Conservation (phyloP, 208 protist species). For the Leishmania aethiopica region DNA sequence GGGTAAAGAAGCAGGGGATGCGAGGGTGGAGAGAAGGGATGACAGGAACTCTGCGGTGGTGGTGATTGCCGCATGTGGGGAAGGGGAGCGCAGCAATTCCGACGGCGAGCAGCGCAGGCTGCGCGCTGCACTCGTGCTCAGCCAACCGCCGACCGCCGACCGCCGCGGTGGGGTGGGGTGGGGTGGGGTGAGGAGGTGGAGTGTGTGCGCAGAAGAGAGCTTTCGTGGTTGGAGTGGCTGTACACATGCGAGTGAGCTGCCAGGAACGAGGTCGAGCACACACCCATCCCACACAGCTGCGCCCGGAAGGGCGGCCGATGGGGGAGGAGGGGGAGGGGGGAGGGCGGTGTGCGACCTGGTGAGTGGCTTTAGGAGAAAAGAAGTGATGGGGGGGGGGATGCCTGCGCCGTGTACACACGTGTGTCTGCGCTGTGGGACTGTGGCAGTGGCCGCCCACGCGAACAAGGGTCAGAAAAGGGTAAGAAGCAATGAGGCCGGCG, state of each 20-base stretch:
- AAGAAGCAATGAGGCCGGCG: not conserved
- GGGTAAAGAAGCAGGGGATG: not conserved
- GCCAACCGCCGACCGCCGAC: not conserved
- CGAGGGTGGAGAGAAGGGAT: not conserved
- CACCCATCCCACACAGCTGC: not conserved
- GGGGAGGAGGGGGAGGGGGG: not conserved
- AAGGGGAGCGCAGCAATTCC: not conserved
- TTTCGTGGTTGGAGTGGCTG: not conserved
- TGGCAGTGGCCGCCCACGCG: not conserved
- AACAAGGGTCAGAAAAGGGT: not conserved
- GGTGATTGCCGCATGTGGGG: not conserved
- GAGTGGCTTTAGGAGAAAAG: not conserved
- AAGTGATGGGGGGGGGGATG: not conserved
- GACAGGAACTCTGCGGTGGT: not conserved
- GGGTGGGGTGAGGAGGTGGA: not conserved
- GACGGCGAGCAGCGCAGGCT: not conserved
- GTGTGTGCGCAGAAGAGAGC: not conserved
- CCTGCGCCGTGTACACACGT: not conserved
- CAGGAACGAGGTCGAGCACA: not conserved
- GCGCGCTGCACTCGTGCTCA: constrained; percentile 1
- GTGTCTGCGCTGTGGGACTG: not conserved
- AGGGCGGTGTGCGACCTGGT: not conserved
- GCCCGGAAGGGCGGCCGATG: not conserved
- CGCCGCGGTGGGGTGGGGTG: not conserved
- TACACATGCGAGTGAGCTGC: constrained; percentile 1